phyloP scores from a whole-genome alignment of 495 filamentous ascomycete species.

The Podospora pseudoanserina region DNA sequence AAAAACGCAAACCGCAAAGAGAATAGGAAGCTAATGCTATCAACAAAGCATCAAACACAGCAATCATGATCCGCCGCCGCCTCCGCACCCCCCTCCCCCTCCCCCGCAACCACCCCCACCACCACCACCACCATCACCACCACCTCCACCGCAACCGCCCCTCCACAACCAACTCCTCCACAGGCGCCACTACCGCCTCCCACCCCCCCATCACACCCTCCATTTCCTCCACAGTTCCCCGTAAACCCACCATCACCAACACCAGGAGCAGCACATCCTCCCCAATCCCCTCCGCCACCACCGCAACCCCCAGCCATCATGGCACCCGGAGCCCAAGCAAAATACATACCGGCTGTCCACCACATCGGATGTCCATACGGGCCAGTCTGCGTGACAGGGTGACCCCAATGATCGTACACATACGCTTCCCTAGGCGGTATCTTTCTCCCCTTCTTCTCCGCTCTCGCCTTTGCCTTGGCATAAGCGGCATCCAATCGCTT shows the following conservation, averaged over 20 bases:
- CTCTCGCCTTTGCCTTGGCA: conserved; percentile 57
- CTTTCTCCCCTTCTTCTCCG: conserved; percentile 54
- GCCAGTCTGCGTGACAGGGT: conserved; percentile 43
- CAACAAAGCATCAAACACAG: neutral
- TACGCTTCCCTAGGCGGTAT: conserved; percentile 51
- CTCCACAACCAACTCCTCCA: conserved; percentile 36
- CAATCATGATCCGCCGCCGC: neutral
- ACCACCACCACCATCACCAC: conserved; percentile 48
- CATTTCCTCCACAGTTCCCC: neutral
- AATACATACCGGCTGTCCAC: conserved; percentile 28
- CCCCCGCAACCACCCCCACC: conserved; percentile 42
- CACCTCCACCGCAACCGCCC: conserved; percentile 50
- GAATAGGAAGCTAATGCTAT: neutral
- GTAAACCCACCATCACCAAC: neutral
- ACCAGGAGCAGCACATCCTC: conserved; percentile 43
- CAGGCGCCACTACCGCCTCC: conserved; percentile 50
- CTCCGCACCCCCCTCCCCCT: conserved; percentile 26
- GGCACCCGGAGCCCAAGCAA: conserved; percentile 41
- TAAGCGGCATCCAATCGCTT: conserved; percentile 58
- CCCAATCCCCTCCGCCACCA: conserved; percentile 31
- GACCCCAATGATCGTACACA: conserved; percentile 50
- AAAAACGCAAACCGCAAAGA: neutral
- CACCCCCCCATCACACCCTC: neutral
- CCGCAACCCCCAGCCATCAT: conserved; percentile 23
- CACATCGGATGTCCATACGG: conserved; percentile 38